Percentiles rank a stretch among this genome's conserved stretches.
These are phyloP conservation scores for Pelagophyceae sp. DNA, from an alignment of 352 stramenopile species.

Conservation along the genomic window DNA sequence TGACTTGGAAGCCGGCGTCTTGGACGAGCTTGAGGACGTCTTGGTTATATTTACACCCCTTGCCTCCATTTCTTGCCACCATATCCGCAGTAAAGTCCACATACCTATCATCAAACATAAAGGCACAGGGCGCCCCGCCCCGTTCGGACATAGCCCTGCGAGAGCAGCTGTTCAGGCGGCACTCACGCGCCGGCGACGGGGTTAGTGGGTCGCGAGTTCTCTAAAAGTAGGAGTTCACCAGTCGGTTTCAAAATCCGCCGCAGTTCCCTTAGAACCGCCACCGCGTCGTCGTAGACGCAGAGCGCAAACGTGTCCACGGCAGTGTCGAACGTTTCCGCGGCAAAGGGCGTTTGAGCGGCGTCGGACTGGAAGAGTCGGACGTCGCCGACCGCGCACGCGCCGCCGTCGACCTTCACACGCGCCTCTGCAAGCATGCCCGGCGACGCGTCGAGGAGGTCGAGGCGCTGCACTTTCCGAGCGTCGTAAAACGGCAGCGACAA, in stretches of 20 bases:
- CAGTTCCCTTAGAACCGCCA: slow-evolving; percentile 38
- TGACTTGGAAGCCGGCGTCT: too few species aligned
- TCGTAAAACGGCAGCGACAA: slow-evolving; percentile 82
- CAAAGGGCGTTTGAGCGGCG: slow-evolving; percentile 32
- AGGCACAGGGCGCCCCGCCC: too few species aligned
- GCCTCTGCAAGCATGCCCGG: slow-evolving; percentile 46
- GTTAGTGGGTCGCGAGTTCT: slow-evolving; percentile 51
- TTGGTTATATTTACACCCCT: too few species aligned
- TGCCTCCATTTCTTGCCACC: too few species aligned
- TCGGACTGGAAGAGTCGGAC: too few species aligned
- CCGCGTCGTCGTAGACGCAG: slow-evolving; percentile 75
- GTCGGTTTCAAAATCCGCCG: slow-evolving; percentile 39
- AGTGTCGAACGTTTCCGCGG: slow-evolving; percentile 69
- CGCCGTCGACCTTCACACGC: slow-evolving; percentile 15
- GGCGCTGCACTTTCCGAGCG: slow-evolving; percentile 30
- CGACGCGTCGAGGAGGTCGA: slow-evolving; percentile 51
- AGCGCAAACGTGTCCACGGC: slow-evolving; percentile 88
- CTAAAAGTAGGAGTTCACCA: slow-evolving; percentile 43
- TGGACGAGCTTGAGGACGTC: too few species aligned
- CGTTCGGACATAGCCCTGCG: too few species aligned
- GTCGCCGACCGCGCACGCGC: slow-evolving; percentile 22
- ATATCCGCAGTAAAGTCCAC: too few species aligned
- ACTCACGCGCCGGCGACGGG: slow-evolving; percentile 47
- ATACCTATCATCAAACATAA: too few species aligned
- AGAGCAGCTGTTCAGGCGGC: too few species aligned